phyloP scores from a whole-genome alignment of 1,139 yeast species.

The Hyphopichia pseudoburtonii region DNA sequence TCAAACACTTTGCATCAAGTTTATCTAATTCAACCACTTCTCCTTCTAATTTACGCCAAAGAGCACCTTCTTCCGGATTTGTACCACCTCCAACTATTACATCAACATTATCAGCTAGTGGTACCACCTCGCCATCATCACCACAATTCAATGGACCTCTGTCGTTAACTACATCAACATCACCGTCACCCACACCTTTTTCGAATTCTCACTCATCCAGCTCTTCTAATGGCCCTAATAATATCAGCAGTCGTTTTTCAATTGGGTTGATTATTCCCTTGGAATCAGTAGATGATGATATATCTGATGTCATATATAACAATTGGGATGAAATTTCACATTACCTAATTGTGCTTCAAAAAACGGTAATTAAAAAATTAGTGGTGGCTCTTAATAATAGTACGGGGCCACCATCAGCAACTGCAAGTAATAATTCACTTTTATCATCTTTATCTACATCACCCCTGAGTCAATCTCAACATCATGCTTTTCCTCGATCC shows the following conservation, averaged over 20 bases:
- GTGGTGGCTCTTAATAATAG: constrained; percentile 18
- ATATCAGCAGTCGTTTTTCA: constrained; percentile 41
- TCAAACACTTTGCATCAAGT: constrained; percentile 7
- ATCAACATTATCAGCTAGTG: neutral
- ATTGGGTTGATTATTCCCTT: constrained; percentile 51
- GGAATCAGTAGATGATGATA: constrained; percentile 24
- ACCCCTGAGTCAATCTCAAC: constrained; percentile 2
- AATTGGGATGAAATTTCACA: constrained; percentile 52
- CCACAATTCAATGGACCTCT: no score
- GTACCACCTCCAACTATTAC: no score
- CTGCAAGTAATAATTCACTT: neutral
- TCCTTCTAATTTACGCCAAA: neutral
- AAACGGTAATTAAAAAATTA: constrained; percentile 36
- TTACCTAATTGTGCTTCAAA: constrained; percentile 40
- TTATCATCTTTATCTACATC: neutral
- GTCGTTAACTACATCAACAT: neutral
- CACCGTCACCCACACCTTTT: constrained; percentile 6
- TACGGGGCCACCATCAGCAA: neutral
- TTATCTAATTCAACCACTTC: neutral
- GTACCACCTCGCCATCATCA: neutral
- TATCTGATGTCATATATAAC: constrained; percentile 43
- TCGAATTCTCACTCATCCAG: neutral
- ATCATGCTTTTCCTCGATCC: constrained; percentile 7
- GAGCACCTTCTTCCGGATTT: no score
- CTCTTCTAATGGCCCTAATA: constrained; percentile 17